Conservation (phyloP, 2,329 filamentous ascomycete genomes). For the Penicillium sclerotiorum region DNA sequence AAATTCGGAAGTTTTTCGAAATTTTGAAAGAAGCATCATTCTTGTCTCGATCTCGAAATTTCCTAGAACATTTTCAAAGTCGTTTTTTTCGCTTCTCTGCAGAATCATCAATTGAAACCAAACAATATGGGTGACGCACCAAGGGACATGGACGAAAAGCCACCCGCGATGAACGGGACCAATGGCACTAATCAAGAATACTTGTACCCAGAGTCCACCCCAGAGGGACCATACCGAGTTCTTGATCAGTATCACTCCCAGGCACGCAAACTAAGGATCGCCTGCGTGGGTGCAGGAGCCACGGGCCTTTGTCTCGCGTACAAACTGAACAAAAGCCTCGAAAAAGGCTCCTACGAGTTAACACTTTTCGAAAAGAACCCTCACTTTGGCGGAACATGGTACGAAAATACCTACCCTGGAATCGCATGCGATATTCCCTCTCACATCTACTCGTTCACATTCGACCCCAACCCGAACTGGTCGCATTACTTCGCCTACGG, state of each 20-base stretch:
- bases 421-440: slow-evolving; percentile 1
- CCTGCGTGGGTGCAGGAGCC: background rate
- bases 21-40: too few relatives aligned
- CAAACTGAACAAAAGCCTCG: background rate
- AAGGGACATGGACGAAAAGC: too few relatives aligned
- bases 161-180: too few relatives aligned
- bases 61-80: too few relatives aligned
- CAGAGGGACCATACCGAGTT: background rate
- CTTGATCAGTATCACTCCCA: background rate
- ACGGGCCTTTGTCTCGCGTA: background rate
- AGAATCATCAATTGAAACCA: too few relatives aligned
- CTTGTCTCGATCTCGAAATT: too few relatives aligned
- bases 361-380: background rate
- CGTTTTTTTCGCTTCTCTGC: too few relatives aligned
- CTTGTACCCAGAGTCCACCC: background rate
- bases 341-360: background rate
- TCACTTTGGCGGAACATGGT: slow-evolving; percentile 6
- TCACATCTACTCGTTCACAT: slow-evolving; percentile 4
- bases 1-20: too few relatives aligned
- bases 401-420: slow-evolving; percentile 1
- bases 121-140: too few relatives aligned
- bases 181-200: background rate
- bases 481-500: slow-evolving; percentile 1
- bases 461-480: slow-evolving; percentile 7
- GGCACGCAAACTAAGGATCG: background rate